Conservation (phyloP, 768 basidiomycete genomes). For the Leucocoprinus leucothites region DNA sequence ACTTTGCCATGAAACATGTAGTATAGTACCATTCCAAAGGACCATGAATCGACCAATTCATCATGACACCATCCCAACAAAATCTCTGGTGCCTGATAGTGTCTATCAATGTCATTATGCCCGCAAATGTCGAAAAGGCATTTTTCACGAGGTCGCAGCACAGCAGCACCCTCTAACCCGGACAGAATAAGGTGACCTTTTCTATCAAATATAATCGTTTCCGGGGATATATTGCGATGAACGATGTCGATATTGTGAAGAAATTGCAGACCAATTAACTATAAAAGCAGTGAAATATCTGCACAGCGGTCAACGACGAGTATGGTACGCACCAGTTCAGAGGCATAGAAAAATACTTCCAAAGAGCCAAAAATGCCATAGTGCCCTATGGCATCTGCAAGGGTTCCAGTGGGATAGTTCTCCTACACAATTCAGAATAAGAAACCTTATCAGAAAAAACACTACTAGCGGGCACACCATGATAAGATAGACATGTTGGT, state of each 20-base stretch:
- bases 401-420: slow-evolving; percentile 26
- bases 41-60: slow-evolving; percentile 55
- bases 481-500: slow-evolving; percentile 4
- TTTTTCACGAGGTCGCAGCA: slow-evolving; percentile 15
- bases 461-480: background rate
- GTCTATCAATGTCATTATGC: background rate
- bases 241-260: slow-evolving; percentile 46
- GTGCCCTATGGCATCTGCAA: slow-evolving; percentile 27
- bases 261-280: slow-evolving; percentile 40
- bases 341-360: slow-evolving; percentile 39
- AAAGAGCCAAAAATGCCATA: slow-evolving; percentile 32
- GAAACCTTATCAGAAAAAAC: too few relatives aligned
- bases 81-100: slow-evolving; percentile 50
- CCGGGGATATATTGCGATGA: slow-evolving; percentile 44
- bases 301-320: background rate
- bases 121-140: background rate
- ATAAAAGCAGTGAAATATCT: background rate
- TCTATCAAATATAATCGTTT: slow-evolving; percentile 38
- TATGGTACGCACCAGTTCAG: slow-evolving; percentile 41
- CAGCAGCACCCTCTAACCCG: slow-evolving; percentile 32
- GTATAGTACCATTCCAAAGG: slow-evolving; percentile 50
- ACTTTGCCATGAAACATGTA: slow-evolving; percentile 50
- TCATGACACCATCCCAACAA: slow-evolving; percentile 55
- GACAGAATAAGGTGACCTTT: slow-evolving; percentile 46
- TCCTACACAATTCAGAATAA: slow-evolving; percentile 23